phyloP scores from a whole-genome alignment of 441 rosid species.

The Jatropha podagrica region DNA sequence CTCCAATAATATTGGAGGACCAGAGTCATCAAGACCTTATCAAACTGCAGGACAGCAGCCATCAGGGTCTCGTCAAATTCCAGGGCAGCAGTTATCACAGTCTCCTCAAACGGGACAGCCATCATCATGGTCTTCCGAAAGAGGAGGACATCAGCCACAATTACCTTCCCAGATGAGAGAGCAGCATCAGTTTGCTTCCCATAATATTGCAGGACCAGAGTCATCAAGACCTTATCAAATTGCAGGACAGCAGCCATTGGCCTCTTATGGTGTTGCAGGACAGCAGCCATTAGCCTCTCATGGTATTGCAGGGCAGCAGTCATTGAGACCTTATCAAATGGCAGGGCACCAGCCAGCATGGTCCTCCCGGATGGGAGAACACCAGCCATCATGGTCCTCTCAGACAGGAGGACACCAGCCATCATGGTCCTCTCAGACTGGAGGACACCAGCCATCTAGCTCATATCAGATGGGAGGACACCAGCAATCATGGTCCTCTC shows the following conservation, averaged over 20 bases:
- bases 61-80: conserved; percentile 2
- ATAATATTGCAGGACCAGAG: too few relatives aligned
- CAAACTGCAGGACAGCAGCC: conserved; percentile 17
- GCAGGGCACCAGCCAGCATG: conserved; percentile 19
- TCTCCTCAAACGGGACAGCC: neutral
- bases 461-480: conserved; percentile 7
- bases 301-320: neutral
- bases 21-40: conserved; percentile 8
- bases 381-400: conserved; percentile 28
- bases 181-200: too few relatives aligned
- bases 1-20: conserved; percentile 15
- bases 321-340: conserved; percentile 14
- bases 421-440: conserved; percentile 27
- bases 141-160: neutral
- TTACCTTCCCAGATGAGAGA: neutral
- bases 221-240: too few relatives aligned
- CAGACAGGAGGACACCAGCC: conserved; percentile 27
- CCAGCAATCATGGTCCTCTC: conserved; percentile 15
- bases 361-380: conserved; percentile 20
- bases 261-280: neutral
- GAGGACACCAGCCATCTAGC: conserved; percentile 29
- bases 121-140: conserved; percentile 5
- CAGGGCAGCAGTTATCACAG: neutral
- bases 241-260: neutral
- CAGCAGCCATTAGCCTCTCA: neutral